These are phyloP conservation scores for Austroboletus niveus DNA, from an alignment of 1,284 basidiomycete species.

Conservation along the genomic window DNA sequence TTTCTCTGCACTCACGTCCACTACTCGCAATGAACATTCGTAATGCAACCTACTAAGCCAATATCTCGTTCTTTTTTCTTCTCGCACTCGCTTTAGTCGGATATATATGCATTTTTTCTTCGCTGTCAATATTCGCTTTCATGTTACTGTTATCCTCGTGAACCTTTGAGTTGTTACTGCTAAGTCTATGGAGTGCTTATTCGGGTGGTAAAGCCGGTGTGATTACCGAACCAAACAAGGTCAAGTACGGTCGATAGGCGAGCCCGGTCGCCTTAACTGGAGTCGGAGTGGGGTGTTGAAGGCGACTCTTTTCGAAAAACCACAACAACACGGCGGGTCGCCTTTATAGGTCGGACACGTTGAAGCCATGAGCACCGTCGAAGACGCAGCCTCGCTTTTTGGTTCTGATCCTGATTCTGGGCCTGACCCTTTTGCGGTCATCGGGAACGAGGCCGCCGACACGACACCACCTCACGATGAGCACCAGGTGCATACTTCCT, in stretches of 20 bases:
- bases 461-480: slow-evolving; percentile 27
- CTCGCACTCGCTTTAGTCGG: slow-evolving; percentile 20
- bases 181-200: slow-evolving; percentile 1
- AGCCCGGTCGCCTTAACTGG: slow-evolving; percentile 6
- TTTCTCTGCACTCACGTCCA: slow-evolving; percentile 32
- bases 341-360: slow-evolving; percentile 26
- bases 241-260: background rate
- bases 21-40: slow-evolving; percentile 38
- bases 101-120: slow-evolving; percentile 21
- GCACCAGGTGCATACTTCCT: slow-evolving; percentile 15
- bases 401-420: slow-evolving; percentile 54
- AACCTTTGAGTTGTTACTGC: background rate
- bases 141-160: slow-evolving; percentile 9
- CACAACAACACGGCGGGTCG: slow-evolving; percentile 9
- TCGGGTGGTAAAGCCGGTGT: background rate
- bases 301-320: slow-evolving; percentile 16
- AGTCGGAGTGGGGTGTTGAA: background rate
- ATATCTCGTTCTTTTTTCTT: slow-evolving; percentile 16
- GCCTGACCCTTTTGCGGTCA: slow-evolving; percentile 64
- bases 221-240: slow-evolving; percentile 29
- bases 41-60: slow-evolving; percentile 34
- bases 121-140: slow-evolving; percentile 13
- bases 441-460: slow-evolving; percentile 42
- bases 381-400: slow-evolving; percentile 78
- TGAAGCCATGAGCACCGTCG: slow-evolving; percentile 57